Conservation (phyloP, 805 yeast species). For the Hemisphaericaspora nanyangensis region DNA sequence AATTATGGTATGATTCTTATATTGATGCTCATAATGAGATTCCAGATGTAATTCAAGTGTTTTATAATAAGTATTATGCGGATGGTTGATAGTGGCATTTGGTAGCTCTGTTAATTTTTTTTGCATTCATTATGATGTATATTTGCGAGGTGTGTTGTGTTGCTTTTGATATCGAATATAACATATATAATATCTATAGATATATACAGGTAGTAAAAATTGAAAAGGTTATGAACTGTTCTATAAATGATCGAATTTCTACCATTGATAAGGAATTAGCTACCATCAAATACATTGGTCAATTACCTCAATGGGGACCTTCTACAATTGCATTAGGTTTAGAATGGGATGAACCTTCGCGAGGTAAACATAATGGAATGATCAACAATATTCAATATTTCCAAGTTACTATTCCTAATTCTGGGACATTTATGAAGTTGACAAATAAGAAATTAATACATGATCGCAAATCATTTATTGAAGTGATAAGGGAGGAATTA, state of each 20-base stretch:
- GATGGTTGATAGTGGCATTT: not conserved
- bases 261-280: conserved; percentile 47
- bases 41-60: not conserved
- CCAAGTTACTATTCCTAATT: conserved; percentile 21
- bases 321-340: conserved; percentile 59
- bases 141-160: too few species aligned
- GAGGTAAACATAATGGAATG: conserved; percentile 75
- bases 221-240: not conserved
- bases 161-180: too few species aligned
- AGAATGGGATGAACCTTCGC: conserved; percentile 73
- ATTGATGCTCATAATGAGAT: not conserved
- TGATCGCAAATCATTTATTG: conserved; percentile 28
- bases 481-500: conserved; percentile 40
- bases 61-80: too few species aligned
- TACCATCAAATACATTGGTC: conserved; percentile 62
- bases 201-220: too few species aligned
- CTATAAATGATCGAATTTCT: conserved; percentile 16
- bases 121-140: too few species aligned
- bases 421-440: conserved; percentile 65
- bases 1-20: not conserved
- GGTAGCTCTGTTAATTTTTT: too few species aligned
- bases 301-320: conserved; percentile 59
- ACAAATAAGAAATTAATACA: conserved; percentile 29
- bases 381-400: conserved; percentile 57
- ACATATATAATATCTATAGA: too few species aligned